phyloP scores from a whole-genome alignment of 495 filamentous ascomycete genomes.

The Lasiosphaeria hispida region DNA sequence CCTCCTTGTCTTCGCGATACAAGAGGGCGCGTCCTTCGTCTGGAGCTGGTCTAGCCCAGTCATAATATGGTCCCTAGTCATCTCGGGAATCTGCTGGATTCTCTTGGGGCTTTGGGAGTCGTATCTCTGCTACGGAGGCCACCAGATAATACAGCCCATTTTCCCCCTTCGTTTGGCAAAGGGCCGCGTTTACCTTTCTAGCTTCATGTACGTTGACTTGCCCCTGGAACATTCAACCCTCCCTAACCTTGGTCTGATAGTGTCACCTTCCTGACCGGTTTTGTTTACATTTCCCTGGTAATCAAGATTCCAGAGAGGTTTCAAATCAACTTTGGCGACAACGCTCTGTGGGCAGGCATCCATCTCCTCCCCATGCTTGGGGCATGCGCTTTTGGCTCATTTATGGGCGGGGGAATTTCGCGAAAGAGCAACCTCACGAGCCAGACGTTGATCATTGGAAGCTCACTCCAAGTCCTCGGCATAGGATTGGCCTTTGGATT shows the following conservation, averaged over 20 bases:
- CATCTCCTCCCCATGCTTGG: conserved; percentile 58
- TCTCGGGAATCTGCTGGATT: conserved; percentile 47
- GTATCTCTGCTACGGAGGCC: conserved; percentile 30
- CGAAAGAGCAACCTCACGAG: conserved; percentile 49
- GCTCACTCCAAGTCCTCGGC: conserved; percentile 52
- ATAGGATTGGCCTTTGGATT: conserved; percentile 44
- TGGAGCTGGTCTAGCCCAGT: conserved; percentile 46
- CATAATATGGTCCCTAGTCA: conserved; percentile 42
- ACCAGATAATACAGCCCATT: conserved; percentile 37
- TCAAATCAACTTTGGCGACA: conserved; percentile 54
- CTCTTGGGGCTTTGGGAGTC: conserved; percentile 48
- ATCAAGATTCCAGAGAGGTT: conserved; percentile 61
- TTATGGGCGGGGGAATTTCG: conserved; percentile 44
- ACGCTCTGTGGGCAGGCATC: conserved; percentile 51
- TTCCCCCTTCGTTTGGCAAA: conserved; percentile 40
- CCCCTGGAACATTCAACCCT: conserved; percentile 30
- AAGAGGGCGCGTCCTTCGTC: conserved; percentile 51
- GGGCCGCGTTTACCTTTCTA: conserved; percentile 37
- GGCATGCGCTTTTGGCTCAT: conserved; percentile 51
- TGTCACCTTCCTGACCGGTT: conserved; percentile 54
- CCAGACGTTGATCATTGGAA: conserved; percentile 48
- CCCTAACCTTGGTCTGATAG: conserved; percentile 33
- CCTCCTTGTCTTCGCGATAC: conserved; percentile 56
- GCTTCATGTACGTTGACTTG: conserved; percentile 39
- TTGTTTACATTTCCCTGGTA: conserved; percentile 54